A percentile compares a stretch with the other conserved stretches of the same genome.
Evolutionary conservation across 176 grass and related monocot species (phyloP).

Genomic region (Avena insularis): DNA sequence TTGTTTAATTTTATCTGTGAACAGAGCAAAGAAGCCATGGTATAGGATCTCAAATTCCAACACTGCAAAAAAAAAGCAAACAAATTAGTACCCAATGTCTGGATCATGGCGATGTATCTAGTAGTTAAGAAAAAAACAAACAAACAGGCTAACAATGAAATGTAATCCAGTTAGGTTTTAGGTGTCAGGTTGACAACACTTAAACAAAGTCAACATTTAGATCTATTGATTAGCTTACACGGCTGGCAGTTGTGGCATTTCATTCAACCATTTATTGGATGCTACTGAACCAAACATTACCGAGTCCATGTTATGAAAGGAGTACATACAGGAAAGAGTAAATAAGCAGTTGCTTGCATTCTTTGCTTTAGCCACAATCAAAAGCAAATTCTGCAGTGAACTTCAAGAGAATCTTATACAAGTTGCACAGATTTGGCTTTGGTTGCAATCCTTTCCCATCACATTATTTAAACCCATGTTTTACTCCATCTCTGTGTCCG

Average conservation of each 20-base stretch:
- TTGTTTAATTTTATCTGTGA: slow-evolving; percentile 47
- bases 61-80: slow-evolving; percentile 28
- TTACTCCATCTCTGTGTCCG: background rate
- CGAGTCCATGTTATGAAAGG: background rate
- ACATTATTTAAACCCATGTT: slow-evolving; percentile 41
- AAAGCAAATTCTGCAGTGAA: slow-evolving; percentile 62
- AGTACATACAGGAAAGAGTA: background rate
- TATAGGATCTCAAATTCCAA: background rate
- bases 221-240: background rate
- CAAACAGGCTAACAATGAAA: background rate
- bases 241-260: background rate
- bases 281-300: slow-evolving; percentile 2
- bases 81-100: slow-evolving; percentile 3
- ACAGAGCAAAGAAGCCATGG: slow-evolving; percentile 62
- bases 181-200: slow-evolving; percentile 29
- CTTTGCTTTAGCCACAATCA: slow-evolving; percentile 40
- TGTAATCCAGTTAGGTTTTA: background rate
- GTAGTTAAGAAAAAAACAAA: slow-evolving; percentile 21
- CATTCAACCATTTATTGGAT: slow-evolving; percentile 14
- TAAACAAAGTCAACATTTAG: background rate
- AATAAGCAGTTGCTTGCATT: background rate
- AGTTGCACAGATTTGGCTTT: background rate
- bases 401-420: slow-evolving; percentile 49
- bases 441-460: slow-evolving; percentile 18
- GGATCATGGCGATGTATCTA: background rate